Conservation (phyloP, 1,139 yeast genomes). For the Geotrichum macrosporum region DNA sequence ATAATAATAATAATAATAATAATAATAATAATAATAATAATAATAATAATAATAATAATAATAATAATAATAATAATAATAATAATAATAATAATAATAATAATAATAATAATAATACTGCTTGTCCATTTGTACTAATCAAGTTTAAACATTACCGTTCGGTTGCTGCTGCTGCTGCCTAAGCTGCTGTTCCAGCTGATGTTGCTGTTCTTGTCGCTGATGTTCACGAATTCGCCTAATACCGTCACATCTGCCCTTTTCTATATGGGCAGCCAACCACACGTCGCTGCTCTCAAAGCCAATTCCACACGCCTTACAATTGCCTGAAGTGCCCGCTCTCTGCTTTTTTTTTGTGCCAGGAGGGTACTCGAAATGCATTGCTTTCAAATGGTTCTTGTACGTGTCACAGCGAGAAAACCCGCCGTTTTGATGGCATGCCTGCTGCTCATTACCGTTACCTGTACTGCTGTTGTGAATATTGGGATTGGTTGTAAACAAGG, state of each 20-base stretch:
- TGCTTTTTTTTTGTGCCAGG: slow-evolving; percentile 78
- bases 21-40: too few relatives aligned
- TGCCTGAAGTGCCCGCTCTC: slow-evolving; percentile 62
- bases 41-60: too few relatives aligned
- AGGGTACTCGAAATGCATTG: slow-evolving; percentile 86
- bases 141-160: neutral
- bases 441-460: slow-evolving; percentile 21
- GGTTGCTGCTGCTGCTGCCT: neutral
- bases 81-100: too few relatives aligned
- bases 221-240: slow-evolving; percentile 16
- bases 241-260: slow-evolving; percentile 38
- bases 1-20: too few relatives aligned
- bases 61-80: too few relatives aligned
- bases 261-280: slow-evolving; percentile 75
- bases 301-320: slow-evolving; percentile 70
- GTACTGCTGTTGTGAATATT: slow-evolving; percentile 6
- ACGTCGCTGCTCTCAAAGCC: slow-evolving; percentile 65
- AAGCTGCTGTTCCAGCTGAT: neutral
- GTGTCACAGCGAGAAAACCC: slow-evolving; percentile 87
- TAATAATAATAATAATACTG: too few relatives aligned
- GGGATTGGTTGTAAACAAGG: slow-evolving; percentile 26
- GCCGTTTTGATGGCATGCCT: slow-evolving; percentile 69
- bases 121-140: too few relatives aligned
- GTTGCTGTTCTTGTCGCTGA: neutral
- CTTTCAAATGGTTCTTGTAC: slow-evolving; percentile 82